phyloP scores from a whole-genome alignment of 768 basidiomycete species.

The Neoboletus magnificus region DNA sequence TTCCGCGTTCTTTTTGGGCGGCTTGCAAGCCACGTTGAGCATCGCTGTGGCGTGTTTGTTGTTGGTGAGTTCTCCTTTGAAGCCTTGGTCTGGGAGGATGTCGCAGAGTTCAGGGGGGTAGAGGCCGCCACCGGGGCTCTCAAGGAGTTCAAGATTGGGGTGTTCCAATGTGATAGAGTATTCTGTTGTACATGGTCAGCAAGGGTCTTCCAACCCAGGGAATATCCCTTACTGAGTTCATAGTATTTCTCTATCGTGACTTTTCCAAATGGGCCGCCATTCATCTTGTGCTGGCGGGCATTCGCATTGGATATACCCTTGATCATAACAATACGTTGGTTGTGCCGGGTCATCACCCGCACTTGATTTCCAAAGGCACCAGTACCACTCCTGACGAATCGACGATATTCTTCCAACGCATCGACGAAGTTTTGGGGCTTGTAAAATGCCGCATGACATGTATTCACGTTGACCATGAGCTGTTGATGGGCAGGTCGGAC shows the following conservation, averaged over 20 bases:
- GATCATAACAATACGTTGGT: slow-evolving; percentile 67
- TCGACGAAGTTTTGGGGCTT: slow-evolving; percentile 40
- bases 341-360: slow-evolving; percentile 59
- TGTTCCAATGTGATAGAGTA: slow-evolving; percentile 34
- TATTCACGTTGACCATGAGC: slow-evolving; percentile 52
- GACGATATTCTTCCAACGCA: slow-evolving; percentile 38
- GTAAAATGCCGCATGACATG: slow-evolving; percentile 50
- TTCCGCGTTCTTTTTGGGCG: slow-evolving; percentile 44
- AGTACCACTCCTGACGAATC: slow-evolving; percentile 48
- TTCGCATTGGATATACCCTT: slow-evolving; percentile 42
- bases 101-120: slow-evolving; percentile 49
- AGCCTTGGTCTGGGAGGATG: slow-evolving; percentile 40
- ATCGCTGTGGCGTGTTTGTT: slow-evolving; percentile 43
- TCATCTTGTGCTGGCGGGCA: slow-evolving; percentile 40
- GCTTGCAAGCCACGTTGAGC: slow-evolving; percentile 46
- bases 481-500: slow-evolving; percentile 41
- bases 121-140: slow-evolving; percentile 33
- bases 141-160: slow-evolving; percentile 40
- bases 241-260: slow-evolving; percentile 49
- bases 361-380: slow-evolving; percentile 61
- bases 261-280: slow-evolving; percentile 31
- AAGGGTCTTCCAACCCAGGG: background rate
- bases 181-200: slow-evolving; percentile 29
- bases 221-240: slow-evolving; percentile 32
- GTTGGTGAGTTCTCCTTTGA: slow-evolving; percentile 47